Conservation (phyloP, 257 asterid genomes). For the Haberlea rhodopensis region DNA sequence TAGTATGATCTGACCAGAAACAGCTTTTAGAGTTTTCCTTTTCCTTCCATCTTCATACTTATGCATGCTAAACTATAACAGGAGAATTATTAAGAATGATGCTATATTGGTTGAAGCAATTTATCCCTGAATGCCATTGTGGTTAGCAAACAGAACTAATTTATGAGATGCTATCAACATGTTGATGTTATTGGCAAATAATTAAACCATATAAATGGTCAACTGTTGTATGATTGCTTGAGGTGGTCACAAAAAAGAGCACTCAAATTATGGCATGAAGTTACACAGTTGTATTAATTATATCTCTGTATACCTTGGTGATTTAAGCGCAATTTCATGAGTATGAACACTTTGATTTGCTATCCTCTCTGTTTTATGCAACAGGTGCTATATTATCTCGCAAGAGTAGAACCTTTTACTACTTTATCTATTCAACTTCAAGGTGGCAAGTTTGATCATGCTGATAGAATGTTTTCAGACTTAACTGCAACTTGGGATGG, state of each 20-base stretch:
- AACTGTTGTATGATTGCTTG: constrained; percentile 21
- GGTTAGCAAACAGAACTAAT: constrained; percentile 18
- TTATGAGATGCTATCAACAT: constrained; percentile 16
- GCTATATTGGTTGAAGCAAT: constrained; percentile 11
- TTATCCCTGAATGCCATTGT: neutral
- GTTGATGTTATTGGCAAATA: constrained; percentile 13
- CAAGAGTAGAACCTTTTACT: constrained; percentile 93
- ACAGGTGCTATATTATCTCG: constrained; percentile 91
- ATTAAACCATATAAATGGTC: constrained; percentile 10
- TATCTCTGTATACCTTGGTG: neutral
- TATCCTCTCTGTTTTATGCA: constrained; percentile 21
- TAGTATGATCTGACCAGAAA: constrained; percentile 3
- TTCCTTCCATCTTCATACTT: neutral
- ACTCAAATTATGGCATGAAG: constrained; percentile 13
- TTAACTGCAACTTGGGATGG: constrained; percentile 93
- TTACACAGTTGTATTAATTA: constrained; percentile 1
- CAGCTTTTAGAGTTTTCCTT: neutral
- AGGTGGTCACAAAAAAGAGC: constrained; percentile 16
- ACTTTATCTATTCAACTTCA: constrained; percentile 95
- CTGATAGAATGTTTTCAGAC: constrained; percentile 96
- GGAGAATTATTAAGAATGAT: constrained; percentile 5
- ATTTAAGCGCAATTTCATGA: constrained; percentile 24
- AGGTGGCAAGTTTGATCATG: constrained; percentile 99
- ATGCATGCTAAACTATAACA: constrained; percentile 1
- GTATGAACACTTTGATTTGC: constrained; percentile 24